phyloP scores from a whole-genome alignment of 2,329 filamentous ascomycete genomes.

The Fusarium sp. region DNA sequence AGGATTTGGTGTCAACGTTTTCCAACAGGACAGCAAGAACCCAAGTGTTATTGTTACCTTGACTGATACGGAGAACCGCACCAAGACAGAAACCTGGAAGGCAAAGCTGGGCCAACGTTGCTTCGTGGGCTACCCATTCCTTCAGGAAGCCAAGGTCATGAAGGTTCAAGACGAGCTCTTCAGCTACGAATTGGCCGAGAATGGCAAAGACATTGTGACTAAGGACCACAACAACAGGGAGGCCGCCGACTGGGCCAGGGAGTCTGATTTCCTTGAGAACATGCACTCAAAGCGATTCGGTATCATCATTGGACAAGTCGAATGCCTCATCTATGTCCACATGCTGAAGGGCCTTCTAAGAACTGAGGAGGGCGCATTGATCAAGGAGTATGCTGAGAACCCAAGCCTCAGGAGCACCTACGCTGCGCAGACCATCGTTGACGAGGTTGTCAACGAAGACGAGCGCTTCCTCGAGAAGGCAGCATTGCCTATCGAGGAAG shows the following conservation, averaged over 20 bases:
- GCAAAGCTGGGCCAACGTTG: conserved; percentile 85
- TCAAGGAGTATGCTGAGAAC: conserved; percentile 93
- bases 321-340: conserved; percentile 90
- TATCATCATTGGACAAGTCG: conserved; percentile 86
- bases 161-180: conserved; percentile 95
- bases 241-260: conserved; percentile 86
- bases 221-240: conserved; percentile 80
- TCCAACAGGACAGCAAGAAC: conserved; percentile 95
- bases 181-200: conserved; percentile 79
- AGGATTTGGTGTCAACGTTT: conserved; percentile 91
- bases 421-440: conserved; percentile 90
- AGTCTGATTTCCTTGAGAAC: conserved; percentile 84
- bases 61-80: conserved; percentile 76
- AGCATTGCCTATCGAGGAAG: conserved; percentile 89
- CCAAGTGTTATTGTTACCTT: conserved; percentile 96
- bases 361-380: conserved; percentile 87
- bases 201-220: conserved; percentile 72
- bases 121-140: conserved; percentile 93
- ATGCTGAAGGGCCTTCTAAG: conserved; percentile 93
- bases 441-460: conserved; percentile 90
- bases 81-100: conserved; percentile 79
- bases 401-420: conserved; percentile 89
- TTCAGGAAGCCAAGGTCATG: conserved; percentile 92
- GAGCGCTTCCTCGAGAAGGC: conserved; percentile 91
- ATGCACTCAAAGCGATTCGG: conserved; percentile 92